Percentiles rank a stretch among this genome's conserved stretches.
Evolutionary conservation across 108 stramenopile species (phyloP).

Genomic region (Skeletonema tropicum): DNA sequence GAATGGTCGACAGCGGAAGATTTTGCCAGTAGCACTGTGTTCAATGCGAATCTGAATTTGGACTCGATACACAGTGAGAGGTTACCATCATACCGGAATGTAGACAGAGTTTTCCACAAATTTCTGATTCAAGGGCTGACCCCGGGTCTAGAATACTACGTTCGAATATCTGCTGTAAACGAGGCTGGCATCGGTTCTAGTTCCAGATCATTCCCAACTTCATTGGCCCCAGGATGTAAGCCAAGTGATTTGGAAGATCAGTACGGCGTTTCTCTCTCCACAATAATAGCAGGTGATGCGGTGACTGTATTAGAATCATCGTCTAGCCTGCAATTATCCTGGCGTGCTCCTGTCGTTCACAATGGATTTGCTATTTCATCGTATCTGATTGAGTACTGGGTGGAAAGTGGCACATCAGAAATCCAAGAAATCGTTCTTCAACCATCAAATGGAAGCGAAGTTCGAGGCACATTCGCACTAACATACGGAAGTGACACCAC

Average conservation of each 20-base stretch:
- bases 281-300: constrained; percentile 37
- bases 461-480: constrained; percentile 37
- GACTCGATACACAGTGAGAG: constrained; percentile 19
- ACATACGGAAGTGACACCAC: constrained; percentile 31
- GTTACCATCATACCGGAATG: constrained; percentile 28
- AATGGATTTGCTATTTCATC: constrained; percentile 59
- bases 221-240: constrained; percentile 53
- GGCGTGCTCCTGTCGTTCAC: constrained; percentile 43
- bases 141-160: constrained; percentile 31
- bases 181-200: constrained; percentile 45
- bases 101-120: constrained; percentile 14
- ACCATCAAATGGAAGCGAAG: constrained; percentile 19
- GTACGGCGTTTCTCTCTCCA: constrained; percentile 50
- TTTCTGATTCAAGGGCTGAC: constrained; percentile 23
- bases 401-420: constrained; percentile 45
- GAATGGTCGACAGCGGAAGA: constrained; percentile 64
- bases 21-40: constrained; percentile 42
- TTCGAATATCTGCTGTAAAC: constrained; percentile 36
- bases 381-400: constrained; percentile 80
- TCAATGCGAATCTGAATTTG: constrained; percentile 43
- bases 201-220: constrained; percentile 20
- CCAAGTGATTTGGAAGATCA: constrained; percentile 46
- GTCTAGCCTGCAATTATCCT: constrained; percentile 68
- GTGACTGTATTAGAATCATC: constrained; percentile 71
- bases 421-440: constrained; percentile 49